Base-by-base conservation (phyloP, 2,329 filamentous ascomycete genomes). In the Hypocreales sp. region DNA sequence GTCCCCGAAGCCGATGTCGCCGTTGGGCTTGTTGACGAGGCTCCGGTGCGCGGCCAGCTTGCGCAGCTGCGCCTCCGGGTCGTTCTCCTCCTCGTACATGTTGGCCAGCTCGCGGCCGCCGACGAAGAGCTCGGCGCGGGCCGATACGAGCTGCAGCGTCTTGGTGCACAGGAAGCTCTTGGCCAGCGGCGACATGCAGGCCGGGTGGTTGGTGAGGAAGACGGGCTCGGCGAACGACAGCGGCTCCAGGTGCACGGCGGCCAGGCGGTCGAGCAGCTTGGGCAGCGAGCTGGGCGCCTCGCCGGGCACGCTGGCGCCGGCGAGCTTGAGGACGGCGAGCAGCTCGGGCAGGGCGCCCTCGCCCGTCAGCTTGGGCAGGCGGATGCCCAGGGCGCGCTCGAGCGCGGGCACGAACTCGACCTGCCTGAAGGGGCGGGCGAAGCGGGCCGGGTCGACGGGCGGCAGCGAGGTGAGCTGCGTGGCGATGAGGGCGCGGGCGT, bases 61-160 rank as follows among this genome's bases (percentile, higher is more conserved):
- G 30, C 68, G 63, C 24, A 80, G 67, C 55, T 98, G 90, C 41
- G 78, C 79, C 29, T 79, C 74, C 0, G 90, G 90, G 27, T 82
- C 80, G 51, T 98, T 98, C 50, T 98, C 90, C 54, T 98, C 90
- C 50, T 98, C 90, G 51, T 98, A 98, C 60, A 87, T 92, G 52
- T 98, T 98, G 34, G 87, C 82, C 18, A 93, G 65, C 47, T 98
- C 90, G 29, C 72, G 71, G 22, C 78, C 73, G 26, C 71, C 58
- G 35, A 92, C 70, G 53, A 92, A 93, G 14, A 93, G 67, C 53
- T 94, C 86, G 0, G 79, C 81, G 5, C 86, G 75, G 1, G 82
- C 80, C 2, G 83, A 78, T 1, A 93, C 72, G 7, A 67, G 53
- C 47, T 94, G 86, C 10, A 64, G 61, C 0, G 75, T 77, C 7